Base-by-base conservation (phyloP, 2,329 filamentous ascomycete species). In the Esteya vermicola region DNA sequence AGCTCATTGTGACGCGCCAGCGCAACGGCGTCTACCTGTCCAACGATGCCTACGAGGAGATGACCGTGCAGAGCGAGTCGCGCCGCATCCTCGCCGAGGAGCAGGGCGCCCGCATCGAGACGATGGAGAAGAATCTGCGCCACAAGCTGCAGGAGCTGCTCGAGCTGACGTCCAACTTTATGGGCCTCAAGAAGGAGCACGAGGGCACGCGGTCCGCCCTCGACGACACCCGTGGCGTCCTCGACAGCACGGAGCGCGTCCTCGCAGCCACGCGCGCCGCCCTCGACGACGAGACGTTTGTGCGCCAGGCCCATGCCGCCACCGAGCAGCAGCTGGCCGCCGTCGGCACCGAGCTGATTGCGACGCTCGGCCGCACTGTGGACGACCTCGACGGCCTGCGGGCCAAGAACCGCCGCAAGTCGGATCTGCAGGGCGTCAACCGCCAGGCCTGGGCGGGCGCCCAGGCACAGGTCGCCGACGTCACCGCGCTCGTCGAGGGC, bases 91-190 rank as follows among this genome's bases (percentile, higher is more conserved):
- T 96, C 30, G 82, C 81, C 49, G 89, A 96, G 51, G 91, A 98
- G 55, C 89, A 96, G 53, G 73, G 78, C 8, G 86, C 89, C 49
- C 89, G 85, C 57, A 86, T 98, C 35, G 85, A 93, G 54, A 88
- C 85, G 0, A 80, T 96, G 63, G 91, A 98, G 57, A 74, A 73
- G 28, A 94, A 91, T 52, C 66, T 98, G 40, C 78, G 85, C 19
- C 91, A 93, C 62, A 96, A 95, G 57, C 80, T 93, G 2, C 86
- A 96, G 52, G 88, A 98, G 56, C 68, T 98, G 0, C 88, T 93
- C 56, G 75, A 77, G 10, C 63, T 96, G 28, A 94, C 84, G 1
- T 85, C 81, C 32, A 86, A 77, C 48, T 93, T 96, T 56, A 86
- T 88, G 61, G 78, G 74, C 1, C 60, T 96, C 50, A 94, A 91